Conservation (phyloP, 2,329 filamentous ascomycete species). For the Verruconis gallopava region DNA sequence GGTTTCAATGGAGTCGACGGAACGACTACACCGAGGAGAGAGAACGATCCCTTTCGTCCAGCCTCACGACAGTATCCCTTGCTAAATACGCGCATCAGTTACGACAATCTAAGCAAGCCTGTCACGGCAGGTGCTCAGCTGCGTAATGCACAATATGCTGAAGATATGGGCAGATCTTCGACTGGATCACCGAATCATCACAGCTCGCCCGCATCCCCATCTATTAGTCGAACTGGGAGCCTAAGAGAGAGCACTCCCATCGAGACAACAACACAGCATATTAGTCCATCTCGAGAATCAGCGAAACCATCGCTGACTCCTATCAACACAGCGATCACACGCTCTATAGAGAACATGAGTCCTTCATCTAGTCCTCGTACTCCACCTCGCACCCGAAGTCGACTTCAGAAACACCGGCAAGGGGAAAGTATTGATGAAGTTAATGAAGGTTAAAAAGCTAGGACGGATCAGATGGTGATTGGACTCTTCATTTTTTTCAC, state of each 20-base stretch:
- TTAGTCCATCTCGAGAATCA: too few relatives aligned
- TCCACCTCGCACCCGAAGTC: neutral
- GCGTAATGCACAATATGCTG: constrained; percentile 2
- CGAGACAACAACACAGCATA: constrained; percentile 2
- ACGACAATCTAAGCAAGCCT: neutral
- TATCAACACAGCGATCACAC: constrained; percentile 1
- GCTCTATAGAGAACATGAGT: neutral
- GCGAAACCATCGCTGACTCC: constrained; percentile 1
- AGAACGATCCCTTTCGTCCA: constrained; percentile 13
- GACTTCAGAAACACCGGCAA: neutral
- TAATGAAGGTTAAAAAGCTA: too few relatives aligned
- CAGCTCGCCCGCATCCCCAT: neutral
- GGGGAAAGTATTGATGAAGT: neutral
- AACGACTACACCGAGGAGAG: constrained; percentile 12
- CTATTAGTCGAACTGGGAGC: constrained; percentile 4
- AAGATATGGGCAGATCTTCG: neutral
- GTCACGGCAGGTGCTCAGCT: constrained; percentile 1
- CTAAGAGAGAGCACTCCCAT: neutral
- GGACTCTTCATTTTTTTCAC: too few relatives aligned
- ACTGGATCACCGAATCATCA: neutral
- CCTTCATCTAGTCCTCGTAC: constrained; percentile 2
- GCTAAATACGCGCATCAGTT: neutral
- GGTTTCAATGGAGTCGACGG: neutral
- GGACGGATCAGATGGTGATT: too few relatives aligned
- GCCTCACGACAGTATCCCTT: neutral